Conservation (phyloP, 2,329 filamentous ascomycete genomes). For the Paramyrothecium sp. region DNA sequence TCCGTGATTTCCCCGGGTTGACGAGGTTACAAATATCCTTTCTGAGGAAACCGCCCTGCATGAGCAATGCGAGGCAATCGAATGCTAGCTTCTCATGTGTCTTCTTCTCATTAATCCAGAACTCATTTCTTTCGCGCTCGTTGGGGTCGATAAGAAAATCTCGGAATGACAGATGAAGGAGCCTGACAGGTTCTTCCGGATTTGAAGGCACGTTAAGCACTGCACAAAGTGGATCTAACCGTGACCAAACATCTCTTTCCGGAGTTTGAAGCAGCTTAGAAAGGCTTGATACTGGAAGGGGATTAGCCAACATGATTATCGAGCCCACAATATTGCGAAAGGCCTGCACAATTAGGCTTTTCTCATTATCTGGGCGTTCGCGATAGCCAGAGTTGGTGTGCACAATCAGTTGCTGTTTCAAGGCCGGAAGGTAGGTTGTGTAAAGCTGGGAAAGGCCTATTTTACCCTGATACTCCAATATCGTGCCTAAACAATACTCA, state of each 20-base stretch:
- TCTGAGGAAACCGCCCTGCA: slow-evolving; percentile 24
- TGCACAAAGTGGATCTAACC: slow-evolving; percentile 28
- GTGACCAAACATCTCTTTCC: slow-evolving; percentile 11
- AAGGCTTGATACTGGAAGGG: slow-evolving; percentile 25
- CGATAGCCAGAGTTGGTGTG: background rate
- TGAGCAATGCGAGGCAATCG: slow-evolving; percentile 4
- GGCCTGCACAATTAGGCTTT: slow-evolving; percentile 10
- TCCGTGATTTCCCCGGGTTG: background rate
- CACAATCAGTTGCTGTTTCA: slow-evolving; percentile 7
- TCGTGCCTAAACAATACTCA: slow-evolving; percentile 16
- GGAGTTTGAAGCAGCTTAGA: slow-evolving; percentile 20
- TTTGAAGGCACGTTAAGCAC: slow-evolving; percentile 27
- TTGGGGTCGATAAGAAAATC: slow-evolving; percentile 24
- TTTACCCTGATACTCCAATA: slow-evolving; percentile 9
- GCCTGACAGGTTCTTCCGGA: slow-evolving; percentile 16
- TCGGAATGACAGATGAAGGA: slow-evolving; percentile 35
- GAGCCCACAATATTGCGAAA: slow-evolving; percentile 28
- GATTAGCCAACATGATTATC: slow-evolving; percentile 25
- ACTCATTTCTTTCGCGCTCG: slow-evolving; percentile 9
- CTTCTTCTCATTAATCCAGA: slow-evolving; percentile 10
- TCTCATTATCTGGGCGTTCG: background rate
- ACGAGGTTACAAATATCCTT: slow-evolving; percentile 13
- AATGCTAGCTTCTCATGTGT: slow-evolving; percentile 1
- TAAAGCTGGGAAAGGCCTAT: slow-evolving; percentile 4
- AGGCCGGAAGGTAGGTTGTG: slow-evolving; percentile 14